Percentiles rank a stretch among this genome's conserved stretches.
Evolutionary conservation across 352 stramenopile genomes (phyloP).

Genomic region (Phytophthora pisi): DNA sequence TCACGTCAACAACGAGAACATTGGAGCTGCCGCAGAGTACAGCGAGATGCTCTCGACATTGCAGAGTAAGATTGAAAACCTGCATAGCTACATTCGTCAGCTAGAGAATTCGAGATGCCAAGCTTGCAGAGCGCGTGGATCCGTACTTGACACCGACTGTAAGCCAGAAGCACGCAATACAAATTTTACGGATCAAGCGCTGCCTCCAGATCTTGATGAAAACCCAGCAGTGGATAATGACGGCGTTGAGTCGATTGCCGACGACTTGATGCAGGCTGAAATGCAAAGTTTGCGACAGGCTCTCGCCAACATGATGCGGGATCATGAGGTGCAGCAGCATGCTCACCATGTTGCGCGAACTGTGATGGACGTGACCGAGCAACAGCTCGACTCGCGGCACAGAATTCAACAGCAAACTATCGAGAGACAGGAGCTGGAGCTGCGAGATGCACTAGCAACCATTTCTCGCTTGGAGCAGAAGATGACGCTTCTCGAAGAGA

Average conservation of each 20-base stretch:
- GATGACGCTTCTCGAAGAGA: slow-evolving; percentile 34
- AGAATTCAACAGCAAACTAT: slow-evolving; percentile 40
- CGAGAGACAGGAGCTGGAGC: slow-evolving; percentile 37
- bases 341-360: slow-evolving; percentile 22
- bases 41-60: slow-evolving; percentile 50
- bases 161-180: background rate
- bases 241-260: slow-evolving; percentile 19
- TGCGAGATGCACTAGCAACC: slow-evolving; percentile 29
- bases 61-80: slow-evolving; percentile 63
- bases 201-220: background rate
- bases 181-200: background rate
- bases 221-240: slow-evolving; percentile 1
- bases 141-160: background rate
- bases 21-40: slow-evolving; percentile 22
- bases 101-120: slow-evolving; percentile 40
- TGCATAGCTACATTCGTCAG: slow-evolving; percentile 61
- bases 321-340: slow-evolving; percentile 42
- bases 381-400: slow-evolving; percentile 33
- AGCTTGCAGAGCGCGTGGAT: slow-evolving; percentile 13
- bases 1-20: slow-evolving; percentile 70
- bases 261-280: slow-evolving; percentile 59
- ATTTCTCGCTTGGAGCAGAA: slow-evolving; percentile 32
- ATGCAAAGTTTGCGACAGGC: slow-evolving; percentile 48
- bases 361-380: slow-evolving; percentile 29
- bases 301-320: slow-evolving; percentile 46